Evolutionary conservation across 2,329 filamentous ascomycete genomes (phyloP), one percentile per base, ranked within the genome.

Genomic region (Pseudogymnoascus sp.): DNA sequence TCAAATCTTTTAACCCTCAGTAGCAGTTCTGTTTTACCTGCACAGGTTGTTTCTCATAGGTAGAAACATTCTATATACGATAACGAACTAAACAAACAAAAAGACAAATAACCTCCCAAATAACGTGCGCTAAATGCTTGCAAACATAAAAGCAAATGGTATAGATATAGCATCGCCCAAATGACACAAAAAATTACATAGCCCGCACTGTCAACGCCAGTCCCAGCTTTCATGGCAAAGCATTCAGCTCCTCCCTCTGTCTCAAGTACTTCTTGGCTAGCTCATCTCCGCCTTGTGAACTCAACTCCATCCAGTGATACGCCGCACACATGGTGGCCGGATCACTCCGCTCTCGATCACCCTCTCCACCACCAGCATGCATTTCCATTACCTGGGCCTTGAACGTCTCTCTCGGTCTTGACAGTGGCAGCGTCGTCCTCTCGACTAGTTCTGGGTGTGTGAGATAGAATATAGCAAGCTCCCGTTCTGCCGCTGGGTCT

Each of bases 241-340:
- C 70, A 64, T 72, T 72, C 60, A 73, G 36, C 65, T 73, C 71
- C 62, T 73, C 71, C 18, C 71, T 69, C 77, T 96, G 90, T 67
- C 88, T 83, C 74, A 97, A 78, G 76, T 93, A 93, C 73, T 88
- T 89, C 73, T 86, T 88, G 18, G 93, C 93, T 69, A 96, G 79
- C 71, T 89, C 84, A 73, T 97, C 93, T 1, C 92, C 92, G n/a
- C 92, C 92, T 62, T 84, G 83, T 69, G 91, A 89, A 38, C 90
- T 92, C 68, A 90, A 81, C 77, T 93, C 91, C 92, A 97, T 97
- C 93, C 93, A 97, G 79, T 97, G 93, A 76, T 96, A 87, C 8
- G 93, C 93, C 64, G 96, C 85, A 71, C 93, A 97, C 90, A 97
- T 95, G 44, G 92, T 86, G 62, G 89, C 89, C 1, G 91, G 90